These are phyloP conservation scores for Trichocladium uniseriatum DNA, from an alignment of 495 filamentous ascomycete genomes.

Conservation along the genomic window DNA sequence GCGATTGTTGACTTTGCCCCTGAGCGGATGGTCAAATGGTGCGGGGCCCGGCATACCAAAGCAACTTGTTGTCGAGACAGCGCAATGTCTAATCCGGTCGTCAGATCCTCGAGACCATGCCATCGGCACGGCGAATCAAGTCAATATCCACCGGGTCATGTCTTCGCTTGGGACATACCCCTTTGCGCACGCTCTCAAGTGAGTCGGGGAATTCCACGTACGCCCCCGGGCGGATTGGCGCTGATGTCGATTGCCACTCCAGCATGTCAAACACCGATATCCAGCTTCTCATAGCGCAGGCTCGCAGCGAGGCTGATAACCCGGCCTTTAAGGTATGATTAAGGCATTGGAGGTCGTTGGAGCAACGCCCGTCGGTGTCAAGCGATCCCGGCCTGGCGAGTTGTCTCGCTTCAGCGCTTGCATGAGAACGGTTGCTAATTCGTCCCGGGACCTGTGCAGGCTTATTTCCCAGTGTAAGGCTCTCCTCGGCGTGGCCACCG, in stretches of 20 bases:
- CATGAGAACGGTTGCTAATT: background rate
- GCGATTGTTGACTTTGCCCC: conserved; percentile 58
- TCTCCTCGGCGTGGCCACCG: background rate
- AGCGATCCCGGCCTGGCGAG: background rate
- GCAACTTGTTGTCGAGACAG: conserved; percentile 2
- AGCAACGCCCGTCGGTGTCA: no score
- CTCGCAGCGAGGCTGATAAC: conserved; percentile 57
- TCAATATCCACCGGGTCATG: conserved; percentile 53
- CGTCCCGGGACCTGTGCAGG: conserved; percentile 24
- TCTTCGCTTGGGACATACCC: conserved; percentile 56
- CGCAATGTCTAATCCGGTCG: conserved; percentile 2
- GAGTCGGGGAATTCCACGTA: conserved; percentile 4
- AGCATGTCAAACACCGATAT: conserved; percentile 57
- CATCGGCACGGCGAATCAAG: conserved; percentile 53
- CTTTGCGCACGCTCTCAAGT: conserved; percentile 39
- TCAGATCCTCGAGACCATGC: conserved; percentile 51
- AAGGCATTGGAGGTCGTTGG: background rate
- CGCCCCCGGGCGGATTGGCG: background rate
- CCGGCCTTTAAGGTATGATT: conserved; percentile 48
- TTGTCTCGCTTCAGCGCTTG: background rate
- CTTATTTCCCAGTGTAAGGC: conserved; percentile 71
- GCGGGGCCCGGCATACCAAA: conserved; percentile 19
- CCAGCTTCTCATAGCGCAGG: conserved; percentile 54
- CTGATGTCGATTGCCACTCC: conserved; percentile 28
- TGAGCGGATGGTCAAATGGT: conserved; percentile 70